Evolutionary conservation across 2,329 filamentous ascomycete species (phyloP).

Genomic region (Aspergillaceae sp.): DNA sequence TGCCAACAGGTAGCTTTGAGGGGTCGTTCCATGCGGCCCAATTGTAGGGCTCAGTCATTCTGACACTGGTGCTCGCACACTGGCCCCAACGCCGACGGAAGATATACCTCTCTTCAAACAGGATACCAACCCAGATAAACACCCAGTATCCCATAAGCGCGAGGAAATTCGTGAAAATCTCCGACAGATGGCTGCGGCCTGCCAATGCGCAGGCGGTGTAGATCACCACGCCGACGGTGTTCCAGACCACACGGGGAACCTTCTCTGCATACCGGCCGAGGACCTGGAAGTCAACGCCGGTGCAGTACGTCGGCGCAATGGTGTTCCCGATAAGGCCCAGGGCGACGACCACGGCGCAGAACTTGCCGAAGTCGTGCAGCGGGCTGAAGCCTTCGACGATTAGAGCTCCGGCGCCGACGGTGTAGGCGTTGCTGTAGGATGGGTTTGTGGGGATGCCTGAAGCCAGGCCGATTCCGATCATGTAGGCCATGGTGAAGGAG

Average conservation of each 20-base stretch:
- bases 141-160: slow-evolving; percentile 66
- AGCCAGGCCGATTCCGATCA: slow-evolving; percentile 55
- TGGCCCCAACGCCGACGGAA: slow-evolving; percentile 43
- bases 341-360: slow-evolving; percentile 57
- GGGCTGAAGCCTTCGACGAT: slow-evolving; percentile 54
- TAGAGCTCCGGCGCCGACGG: slow-evolving; percentile 53
- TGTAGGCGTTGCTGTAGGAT: slow-evolving; percentile 51
- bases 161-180: slow-evolving; percentile 61
- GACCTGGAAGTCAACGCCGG: slow-evolving; percentile 60
- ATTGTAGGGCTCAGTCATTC: slow-evolving; percentile 35
- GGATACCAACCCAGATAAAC: slow-evolving; percentile 55
- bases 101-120: slow-evolving; percentile 51
- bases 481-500: slow-evolving; percentile 53
- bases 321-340: slow-evolving; percentile 59
- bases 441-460: slow-evolving; percentile 47
- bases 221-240: slow-evolving; percentile 52
- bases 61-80: too few species aligned
- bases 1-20: slow-evolving; percentile 51
- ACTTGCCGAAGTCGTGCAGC: slow-evolving; percentile 55
- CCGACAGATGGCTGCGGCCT: slow-evolving; percentile 51
- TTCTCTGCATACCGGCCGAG: slow-evolving; percentile 50
- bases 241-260: slow-evolving; percentile 58
- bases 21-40: slow-evolving; percentile 55
- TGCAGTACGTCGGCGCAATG: slow-evolving; percentile 56
- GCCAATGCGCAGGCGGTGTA: slow-evolving; percentile 58